phyloP scores from a whole-genome alignment of 768 basidiomycete species.

The Leccinum subtestaceum region DNA sequence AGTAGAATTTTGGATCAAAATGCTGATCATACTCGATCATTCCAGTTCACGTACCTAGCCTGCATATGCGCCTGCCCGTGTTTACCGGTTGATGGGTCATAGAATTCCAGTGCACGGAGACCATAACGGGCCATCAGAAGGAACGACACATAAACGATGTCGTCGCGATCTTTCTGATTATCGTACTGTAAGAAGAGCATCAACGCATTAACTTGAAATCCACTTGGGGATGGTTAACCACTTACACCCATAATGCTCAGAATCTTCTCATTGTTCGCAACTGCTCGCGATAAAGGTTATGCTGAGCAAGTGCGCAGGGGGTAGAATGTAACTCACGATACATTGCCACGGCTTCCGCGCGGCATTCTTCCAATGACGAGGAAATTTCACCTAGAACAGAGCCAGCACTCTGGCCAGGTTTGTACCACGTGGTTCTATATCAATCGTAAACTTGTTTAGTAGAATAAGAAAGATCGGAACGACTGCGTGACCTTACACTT shows the following conservation, averaged over 20 bases:
- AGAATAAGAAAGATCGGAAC: neutral
- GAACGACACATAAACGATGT: constrained; percentile 79
- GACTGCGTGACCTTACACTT: constrained; percentile 46
- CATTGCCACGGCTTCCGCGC: constrained; percentile 85
- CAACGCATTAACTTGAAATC: neutral
- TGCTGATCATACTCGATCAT: neutral
- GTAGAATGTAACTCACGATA: constrained; percentile 51
- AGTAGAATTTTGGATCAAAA: neutral
- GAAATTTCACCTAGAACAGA: constrained; percentile 84
- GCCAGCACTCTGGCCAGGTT: constrained; percentile 79
- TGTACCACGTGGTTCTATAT: constrained; percentile 78
- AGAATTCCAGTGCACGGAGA: constrained; percentile 75
- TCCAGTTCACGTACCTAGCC: constrained; percentile 54
- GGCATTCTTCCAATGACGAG: constrained; percentile 89
- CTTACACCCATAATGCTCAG: constrained; percentile 77
- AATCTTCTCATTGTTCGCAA: constrained; percentile 73
- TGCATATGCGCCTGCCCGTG: constrained; percentile 93
- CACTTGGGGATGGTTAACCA: neutral
- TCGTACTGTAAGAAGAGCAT: constrained; percentile 49
- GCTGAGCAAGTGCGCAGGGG: neutral
- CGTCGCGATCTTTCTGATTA: constrained; percentile 64
- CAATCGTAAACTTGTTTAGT: neutral
- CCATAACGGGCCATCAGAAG: constrained; percentile 85
- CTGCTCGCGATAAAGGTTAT: constrained; percentile 33
- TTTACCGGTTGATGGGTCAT: constrained; percentile 75